Percentiles rank a stretch among this genome's conserved stretches.
phyloP scores from a whole-genome alignment of 768 basidiomycete species.

The Pleurotus tuber-regium region DNA sequence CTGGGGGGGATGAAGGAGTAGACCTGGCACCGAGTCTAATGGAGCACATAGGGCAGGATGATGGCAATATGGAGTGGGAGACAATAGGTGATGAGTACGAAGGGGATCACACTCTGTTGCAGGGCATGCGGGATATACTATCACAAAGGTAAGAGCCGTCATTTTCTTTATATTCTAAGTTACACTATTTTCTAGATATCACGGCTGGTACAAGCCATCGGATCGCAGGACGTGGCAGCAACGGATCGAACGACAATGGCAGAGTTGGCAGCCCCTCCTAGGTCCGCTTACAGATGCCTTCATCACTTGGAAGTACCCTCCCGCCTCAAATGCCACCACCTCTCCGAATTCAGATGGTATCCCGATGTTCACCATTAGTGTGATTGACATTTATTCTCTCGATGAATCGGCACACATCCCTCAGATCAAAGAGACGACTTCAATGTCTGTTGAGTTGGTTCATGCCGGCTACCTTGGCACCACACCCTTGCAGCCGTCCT shows the following conservation, averaged over 20 bases:
- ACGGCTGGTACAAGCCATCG: neutral
- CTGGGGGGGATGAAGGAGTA: neutral
- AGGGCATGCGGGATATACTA: neutral
- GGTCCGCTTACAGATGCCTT: neutral
- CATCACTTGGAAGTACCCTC: conserved; percentile 11
- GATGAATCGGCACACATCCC: neutral
- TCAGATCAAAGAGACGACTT: neutral
- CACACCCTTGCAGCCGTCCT: neutral
- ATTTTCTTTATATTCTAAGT: neutral
- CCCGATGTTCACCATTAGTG: conserved; percentile 13
- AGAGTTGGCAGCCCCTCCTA: neutral
- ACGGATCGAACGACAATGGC: neutral
- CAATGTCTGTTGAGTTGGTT: neutral
- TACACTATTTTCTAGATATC: neutral
- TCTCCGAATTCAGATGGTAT: neutral
- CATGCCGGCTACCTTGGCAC: conserved; percentile 5
- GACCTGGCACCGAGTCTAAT: neutral
- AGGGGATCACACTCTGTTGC: neutral
- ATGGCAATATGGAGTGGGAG: neutral
- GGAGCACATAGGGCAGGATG: too few relatives aligned
- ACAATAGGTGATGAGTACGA: neutral
- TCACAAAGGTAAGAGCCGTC: neutral
- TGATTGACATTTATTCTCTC: conserved; percentile 16
- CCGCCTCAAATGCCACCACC: neutral
- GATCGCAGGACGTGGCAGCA: neutral